Conservation (phyloP, 768 basidiomycete genomes). For the Amanita muscaria region DNA sequence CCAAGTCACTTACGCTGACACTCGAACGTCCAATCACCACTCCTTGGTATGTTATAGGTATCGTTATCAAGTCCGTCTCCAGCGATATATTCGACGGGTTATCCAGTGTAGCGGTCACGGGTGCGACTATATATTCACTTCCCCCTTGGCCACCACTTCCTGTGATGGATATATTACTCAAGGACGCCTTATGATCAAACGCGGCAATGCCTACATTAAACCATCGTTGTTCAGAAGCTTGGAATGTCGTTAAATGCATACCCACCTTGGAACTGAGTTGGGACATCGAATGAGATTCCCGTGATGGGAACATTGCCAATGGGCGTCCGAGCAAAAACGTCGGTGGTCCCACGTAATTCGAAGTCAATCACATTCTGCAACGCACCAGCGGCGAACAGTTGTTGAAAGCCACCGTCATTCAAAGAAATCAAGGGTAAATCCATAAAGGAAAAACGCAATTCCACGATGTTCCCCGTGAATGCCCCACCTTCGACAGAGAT, state of each 20-base stretch:
- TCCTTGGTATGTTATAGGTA: slow-evolving; percentile 50
- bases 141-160: slow-evolving; percentile 63
- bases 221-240: background rate
- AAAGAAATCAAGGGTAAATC: slow-evolving; percentile 49
- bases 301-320: slow-evolving; percentile 62
- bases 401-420: slow-evolving; percentile 42
- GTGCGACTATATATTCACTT: slow-evolving; percentile 46
- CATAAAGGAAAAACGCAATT: slow-evolving; percentile 48
- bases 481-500: slow-evolving; percentile 46
- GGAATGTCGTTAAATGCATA: background rate
- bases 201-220: slow-evolving; percentile 41
- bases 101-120: slow-evolving; percentile 46
- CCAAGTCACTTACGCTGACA: slow-evolving; percentile 46
- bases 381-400: slow-evolving; percentile 53
- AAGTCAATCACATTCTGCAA: slow-evolving; percentile 36
- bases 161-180: slow-evolving; percentile 49
- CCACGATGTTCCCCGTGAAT: slow-evolving; percentile 61
- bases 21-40: slow-evolving; percentile 50
- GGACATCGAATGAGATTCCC: slow-evolving; percentile 54
- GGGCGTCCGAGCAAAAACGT: slow-evolving; percentile 50
- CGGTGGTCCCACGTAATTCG: slow-evolving; percentile 44
- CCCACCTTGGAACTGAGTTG: slow-evolving; percentile 45
- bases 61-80: slow-evolving; percentile 44
- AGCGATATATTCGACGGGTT: slow-evolving; percentile 67
- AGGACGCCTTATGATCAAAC: slow-evolving; percentile 42